These are phyloP conservation scores for Boletus bicolor DNA, from an alignment of 768 basidiomycete genomes.

Conservation along the genomic window DNA sequence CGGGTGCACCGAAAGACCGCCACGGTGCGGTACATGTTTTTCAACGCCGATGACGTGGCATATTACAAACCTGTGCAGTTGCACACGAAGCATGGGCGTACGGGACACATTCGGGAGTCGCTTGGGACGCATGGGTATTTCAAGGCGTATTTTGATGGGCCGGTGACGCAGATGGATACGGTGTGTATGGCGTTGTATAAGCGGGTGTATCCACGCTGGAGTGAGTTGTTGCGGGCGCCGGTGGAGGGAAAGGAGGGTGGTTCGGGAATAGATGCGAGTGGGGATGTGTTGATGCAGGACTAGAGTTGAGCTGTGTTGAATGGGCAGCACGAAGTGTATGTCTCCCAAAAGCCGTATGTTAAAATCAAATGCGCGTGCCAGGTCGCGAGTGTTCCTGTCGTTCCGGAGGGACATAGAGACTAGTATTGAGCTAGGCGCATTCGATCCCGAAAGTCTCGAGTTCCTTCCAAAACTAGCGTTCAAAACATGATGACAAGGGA, in stretches of 20 bases:
- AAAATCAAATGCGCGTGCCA: neutral
- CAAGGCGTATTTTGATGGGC: slow-evolving; percentile 94
- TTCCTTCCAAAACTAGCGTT: neutral
- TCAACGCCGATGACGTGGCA: slow-evolving; percentile 86
- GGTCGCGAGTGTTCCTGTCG: too few species aligned
- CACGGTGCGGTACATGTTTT: slow-evolving; percentile 98
- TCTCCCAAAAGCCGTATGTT: neutral
- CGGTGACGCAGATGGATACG: slow-evolving; percentile 94
- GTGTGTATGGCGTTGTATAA: slow-evolving; percentile 96
- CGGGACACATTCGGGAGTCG: slow-evolving; percentile 86
- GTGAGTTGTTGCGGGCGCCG: slow-evolving; percentile 45
- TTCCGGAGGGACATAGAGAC: neutral
- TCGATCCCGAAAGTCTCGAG: neutral
- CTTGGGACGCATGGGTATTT: slow-evolving; percentile 97
- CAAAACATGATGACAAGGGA: neutral
- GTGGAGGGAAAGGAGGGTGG: neutral
- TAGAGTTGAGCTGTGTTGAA: neutral
- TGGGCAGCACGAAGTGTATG: neutral
- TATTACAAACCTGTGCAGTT: slow-evolving; percentile 95
- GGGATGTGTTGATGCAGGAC: slow-evolving; percentile 29
- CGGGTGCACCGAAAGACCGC: slow-evolving; percentile 97
- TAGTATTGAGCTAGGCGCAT: neutral
- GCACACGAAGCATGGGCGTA: slow-evolving; percentile 86
- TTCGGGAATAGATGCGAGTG: neutral
- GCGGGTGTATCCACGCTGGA: slow-evolving; percentile 89